Evolutionary conservation across 768 basidiomycete genomes (phyloP).

Genomic region (Hysterangium stoloniferum): DNA sequence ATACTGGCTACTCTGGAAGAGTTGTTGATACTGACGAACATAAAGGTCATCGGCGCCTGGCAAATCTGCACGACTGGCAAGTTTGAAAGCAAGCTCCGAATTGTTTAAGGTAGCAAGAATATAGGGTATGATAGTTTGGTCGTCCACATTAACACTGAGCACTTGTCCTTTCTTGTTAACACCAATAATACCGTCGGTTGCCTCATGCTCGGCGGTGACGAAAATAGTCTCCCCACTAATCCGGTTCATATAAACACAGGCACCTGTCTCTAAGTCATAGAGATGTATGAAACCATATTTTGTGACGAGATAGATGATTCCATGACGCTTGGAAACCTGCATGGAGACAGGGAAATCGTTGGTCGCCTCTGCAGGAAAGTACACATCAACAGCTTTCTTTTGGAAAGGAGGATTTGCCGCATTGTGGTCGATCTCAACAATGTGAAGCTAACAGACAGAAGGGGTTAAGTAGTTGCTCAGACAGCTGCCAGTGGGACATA

Average conservation of each 20-base stretch:
- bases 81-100: slow-evolving; percentile 94
- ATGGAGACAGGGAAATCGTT: slow-evolving; percentile 99
- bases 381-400: slow-evolving; percentile 98
- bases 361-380: slow-evolving; percentile 96
- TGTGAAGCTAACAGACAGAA: slow-evolving; percentile 68
- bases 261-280: slow-evolving; percentile 94
- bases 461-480: not conserved
- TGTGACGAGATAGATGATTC: slow-evolving; percentile 94
- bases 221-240: slow-evolving; percentile 99
- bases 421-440: slow-evolving; percentile 96
- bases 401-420: slow-evolving; percentile 87
- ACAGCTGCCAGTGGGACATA: slow-evolving; percentile 28
- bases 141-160: slow-evolving; percentile 93
- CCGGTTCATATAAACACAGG: slow-evolving; percentile 99
- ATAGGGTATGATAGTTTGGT: slow-evolving; percentile 93
- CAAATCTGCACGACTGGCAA: slow-evolving; percentile 91
- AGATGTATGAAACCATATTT: slow-evolving; percentile 99
- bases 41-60: slow-evolving; percentile 98
- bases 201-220: slow-evolving; percentile 94
- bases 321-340: slow-evolving; percentile 97
- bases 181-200: slow-evolving; percentile 91
- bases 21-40: slow-evolving; percentile 84
- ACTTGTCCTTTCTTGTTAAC: slow-evolving; percentile 99
- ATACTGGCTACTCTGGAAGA: slow-evolving; percentile 84
- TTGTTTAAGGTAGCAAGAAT: slow-evolving; percentile 92